Evolutionary conservation across 2,329 filamentous ascomycete species (phyloP), one percentile per base, ranked within the genome.

Genomic region (Akanthomyces muscarius): DNA sequence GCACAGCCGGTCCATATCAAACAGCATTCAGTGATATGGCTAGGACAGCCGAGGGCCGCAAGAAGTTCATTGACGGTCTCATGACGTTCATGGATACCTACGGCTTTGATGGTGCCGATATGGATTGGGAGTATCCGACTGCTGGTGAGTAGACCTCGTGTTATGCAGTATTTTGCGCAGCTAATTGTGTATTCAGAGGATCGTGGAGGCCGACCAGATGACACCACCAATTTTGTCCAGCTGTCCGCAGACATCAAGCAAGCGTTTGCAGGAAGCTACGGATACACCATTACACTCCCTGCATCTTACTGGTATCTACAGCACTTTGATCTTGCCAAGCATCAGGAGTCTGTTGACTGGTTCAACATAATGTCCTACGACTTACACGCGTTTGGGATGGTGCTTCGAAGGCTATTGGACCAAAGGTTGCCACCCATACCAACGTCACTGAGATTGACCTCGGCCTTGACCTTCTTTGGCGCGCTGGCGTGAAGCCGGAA

Each of bases 351-450:
- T 16, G 70, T 76, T 4, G 72, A 78, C 62, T 77, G 68, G 64
- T 71, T 78, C 64, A 80, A 77, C 60, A 48, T 80, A 16, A 76
- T 80, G 70, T 69, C 72, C 0, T 80, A 80, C 62, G 77, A 80
- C 63, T 65, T 72, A 13, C 69, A 81, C 62, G 78, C 4, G 64
- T 65, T 11, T 74, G 71, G 71, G 71, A 74, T 45, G 36, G 48
- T 16, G 51, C 64, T n/a, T 64, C 30, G 38, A 42, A 63, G 10
- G 64, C n/a, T 1, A 67, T 67, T 0, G 70, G 69, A 0, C 65
- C 68, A 0, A 67, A 67, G n/a, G 53, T 71, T 5, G 54, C 64
- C 5, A 61, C 69, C 4, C 72, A 75, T 57, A 75, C 71, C 42
- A 74, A 74, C 30, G 23, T 74, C 0, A 74, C 72, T 1, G 72